Base-by-base conservation (phyloP, 106 monocot species). In the Dendrobium officinale region DNA sequence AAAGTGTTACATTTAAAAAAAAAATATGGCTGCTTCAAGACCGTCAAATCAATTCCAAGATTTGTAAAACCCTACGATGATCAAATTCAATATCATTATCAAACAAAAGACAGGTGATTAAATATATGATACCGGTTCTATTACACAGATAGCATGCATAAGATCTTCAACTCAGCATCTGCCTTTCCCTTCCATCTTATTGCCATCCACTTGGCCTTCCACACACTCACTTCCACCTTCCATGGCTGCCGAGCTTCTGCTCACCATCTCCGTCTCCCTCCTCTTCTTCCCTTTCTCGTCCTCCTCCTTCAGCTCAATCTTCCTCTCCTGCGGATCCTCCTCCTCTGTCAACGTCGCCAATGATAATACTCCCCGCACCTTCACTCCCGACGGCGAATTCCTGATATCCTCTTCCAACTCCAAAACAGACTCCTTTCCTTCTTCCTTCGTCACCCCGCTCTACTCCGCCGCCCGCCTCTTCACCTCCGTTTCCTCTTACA, bases 391-490 rank as follows among this genome's bases (percentile, higher is more conserved):
- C 77, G 42, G 73, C 13, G 0, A 42, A 11, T 70, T n/a, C 78
- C 42, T 66, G 47, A 78, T 33, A 18, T 74, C 88, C 49, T 29
- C 75, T 75, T 41, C 77, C 58, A 31, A 31, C 79, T 67, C 88
- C 47, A 73, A 59, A 78, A 0, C 81, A 3, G 31, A 68, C 75
- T 43, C 77, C 41, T 9, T 48, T 17, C 6, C 80, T 76, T 20
- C 76, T 48, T 37, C 77, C 27, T 22, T 67, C 19, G 7, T 31
- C 44, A 17, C 78, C 42, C 6, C 79, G 49, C 80, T 93, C 73
- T 89, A 89, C 72, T 26, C 77, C 70, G 83, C 84, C 17, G 90
- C 89, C 40, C 75, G 90, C 0, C 42, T 82, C 83, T 90, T 85
- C 80, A 75, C 68, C 26, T 42, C 51, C 55, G 1, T 15, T 7